Percentiles rank a stretch among this genome's conserved stretches.
These are phyloP conservation scores for Camellia japonica DNA, from an alignment of 148 eudicot genomes.

Conservation along the genomic window DNA sequence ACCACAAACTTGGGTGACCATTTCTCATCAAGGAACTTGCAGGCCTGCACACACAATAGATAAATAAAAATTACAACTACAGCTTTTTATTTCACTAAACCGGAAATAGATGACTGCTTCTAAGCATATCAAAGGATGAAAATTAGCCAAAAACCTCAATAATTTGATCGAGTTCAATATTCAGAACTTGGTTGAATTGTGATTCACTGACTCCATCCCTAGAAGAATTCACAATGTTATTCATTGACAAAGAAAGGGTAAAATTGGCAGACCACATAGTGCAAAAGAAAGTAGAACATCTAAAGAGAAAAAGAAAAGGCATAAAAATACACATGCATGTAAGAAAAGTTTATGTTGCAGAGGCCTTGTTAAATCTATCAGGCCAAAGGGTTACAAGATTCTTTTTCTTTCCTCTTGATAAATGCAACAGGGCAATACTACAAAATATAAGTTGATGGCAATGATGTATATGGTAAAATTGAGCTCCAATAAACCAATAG, in stretches of 20 bases:
- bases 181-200: slow-evolving; percentile 86
- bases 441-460: not conserved
- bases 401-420: no score
- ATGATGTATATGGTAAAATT: not conserved
- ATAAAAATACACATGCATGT: not conserved
- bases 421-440: not conserved
- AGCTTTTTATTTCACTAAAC: no score
- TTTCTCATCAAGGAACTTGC: slow-evolving; percentile 82
- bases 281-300: not conserved
- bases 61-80: not conserved
- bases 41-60: slow-evolving; percentile 38
- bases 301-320: not conserved
- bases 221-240: not conserved
- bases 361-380: not conserved
- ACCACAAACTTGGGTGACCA: slow-evolving; percentile 82
- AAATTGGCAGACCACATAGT: not conserved
- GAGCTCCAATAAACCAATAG: not conserved
- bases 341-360: no score
- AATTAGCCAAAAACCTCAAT: slow-evolving; percentile 49
- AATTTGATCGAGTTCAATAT: slow-evolving; percentile 77
- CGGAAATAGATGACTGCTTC: not conserved
- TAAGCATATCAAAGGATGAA: not conserved
- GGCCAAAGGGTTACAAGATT: no score
- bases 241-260: not conserved
- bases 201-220: slow-evolving; percentile 97